Evolutionary conservation across 2,329 filamentous ascomycete genomes (phyloP).

Genomic region (Penicillium vulpinum): DNA sequence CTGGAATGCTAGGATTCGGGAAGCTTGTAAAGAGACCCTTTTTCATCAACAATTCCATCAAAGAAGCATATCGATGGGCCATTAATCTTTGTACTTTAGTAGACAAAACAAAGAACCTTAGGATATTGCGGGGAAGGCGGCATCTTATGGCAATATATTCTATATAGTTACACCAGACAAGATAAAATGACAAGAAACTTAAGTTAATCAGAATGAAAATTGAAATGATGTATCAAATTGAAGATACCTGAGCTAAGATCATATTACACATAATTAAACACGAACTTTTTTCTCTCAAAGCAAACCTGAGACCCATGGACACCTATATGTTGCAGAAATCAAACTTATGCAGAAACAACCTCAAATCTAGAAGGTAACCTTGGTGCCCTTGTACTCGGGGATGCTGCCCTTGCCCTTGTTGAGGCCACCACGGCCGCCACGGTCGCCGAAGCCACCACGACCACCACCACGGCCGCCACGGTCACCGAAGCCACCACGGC

Average conservation of each 20-base stretch:
- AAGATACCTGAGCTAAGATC: slow-evolving; percentile 14
- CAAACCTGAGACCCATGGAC: slow-evolving; percentile 22
- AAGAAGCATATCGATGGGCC: neutral
- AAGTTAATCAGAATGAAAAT: slow-evolving; percentile 1
- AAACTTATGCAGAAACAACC: slow-evolving; percentile 14
- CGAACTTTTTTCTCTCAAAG: slow-evolving; percentile 22
- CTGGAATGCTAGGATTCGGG: neutral
- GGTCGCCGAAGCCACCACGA: slow-evolving; percentile 49
- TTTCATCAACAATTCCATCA: neutral
- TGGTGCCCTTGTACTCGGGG: slow-evolving; percentile 73
- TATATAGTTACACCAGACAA: neutral
- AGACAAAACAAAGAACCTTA: slow-evolving; percentile 10
- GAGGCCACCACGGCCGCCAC: slow-evolving; percentile 51
- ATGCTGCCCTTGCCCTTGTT: slow-evolving; percentile 56
- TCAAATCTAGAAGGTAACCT: slow-evolving; percentile 65
- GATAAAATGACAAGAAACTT: neutral
- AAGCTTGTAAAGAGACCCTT: neutral
- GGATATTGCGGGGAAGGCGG: slow-evolving; percentile 11
- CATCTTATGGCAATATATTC: slow-evolving; percentile 6
- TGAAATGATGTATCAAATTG: slow-evolving; percentile 21
- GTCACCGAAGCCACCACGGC: slow-evolving; percentile 46
- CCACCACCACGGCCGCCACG: slow-evolving; percentile 50
- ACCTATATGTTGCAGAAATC: slow-evolving; percentile 18
- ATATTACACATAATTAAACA: slow-evolving; percentile 18
- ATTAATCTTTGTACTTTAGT: neutral